Percentiles rank a stretch among this genome's conserved stretches.
phyloP scores from a whole-genome alignment of 169 alveolate genomes.

The Plasmodium ovale region DNA sequence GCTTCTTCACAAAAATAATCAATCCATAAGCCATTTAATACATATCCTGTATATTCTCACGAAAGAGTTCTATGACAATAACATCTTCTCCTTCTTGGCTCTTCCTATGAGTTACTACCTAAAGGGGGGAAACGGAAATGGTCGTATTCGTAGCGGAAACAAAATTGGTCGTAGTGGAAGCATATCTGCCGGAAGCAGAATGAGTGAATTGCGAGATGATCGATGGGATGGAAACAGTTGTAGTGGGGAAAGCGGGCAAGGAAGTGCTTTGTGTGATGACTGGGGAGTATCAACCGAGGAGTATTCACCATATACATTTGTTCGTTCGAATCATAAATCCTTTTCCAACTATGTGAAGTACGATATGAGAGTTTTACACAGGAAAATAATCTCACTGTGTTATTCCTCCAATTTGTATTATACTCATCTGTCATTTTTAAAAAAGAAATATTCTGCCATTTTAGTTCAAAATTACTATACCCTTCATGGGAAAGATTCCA shows the following conservation, averaged over 20 bases:
- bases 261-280: too few relatives aligned
- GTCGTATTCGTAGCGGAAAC: too few relatives aligned
- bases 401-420: constrained; percentile 51
- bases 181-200: too few relatives aligned
- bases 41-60: constrained; percentile 55
- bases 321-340: constrained; percentile 26
- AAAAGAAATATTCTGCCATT: constrained; percentile 22
- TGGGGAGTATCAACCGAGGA: not conserved
- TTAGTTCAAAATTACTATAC: constrained; percentile 21
- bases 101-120: constrained; percentile 57
- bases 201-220: too few relatives aligned
- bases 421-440: constrained; percentile 23
- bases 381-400: constrained; percentile 46
- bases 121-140: too few relatives aligned
- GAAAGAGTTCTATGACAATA: constrained; percentile 60
- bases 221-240: too few relatives aligned
- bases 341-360: constrained; percentile 7
- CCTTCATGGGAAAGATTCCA: constrained; percentile 44
- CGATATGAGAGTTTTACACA: constrained; percentile 35
- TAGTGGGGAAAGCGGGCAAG: not conserved
- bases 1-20: constrained; percentile 56
- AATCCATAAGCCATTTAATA: constrained; percentile 54
- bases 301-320: constrained; percentile 58
- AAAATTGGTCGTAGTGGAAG: too few relatives aligned
- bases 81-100: constrained; percentile 40